phyloP scores from a whole-genome alignment of 2,329 filamentous ascomycete species.

The Fusarium sp. region DNA sequence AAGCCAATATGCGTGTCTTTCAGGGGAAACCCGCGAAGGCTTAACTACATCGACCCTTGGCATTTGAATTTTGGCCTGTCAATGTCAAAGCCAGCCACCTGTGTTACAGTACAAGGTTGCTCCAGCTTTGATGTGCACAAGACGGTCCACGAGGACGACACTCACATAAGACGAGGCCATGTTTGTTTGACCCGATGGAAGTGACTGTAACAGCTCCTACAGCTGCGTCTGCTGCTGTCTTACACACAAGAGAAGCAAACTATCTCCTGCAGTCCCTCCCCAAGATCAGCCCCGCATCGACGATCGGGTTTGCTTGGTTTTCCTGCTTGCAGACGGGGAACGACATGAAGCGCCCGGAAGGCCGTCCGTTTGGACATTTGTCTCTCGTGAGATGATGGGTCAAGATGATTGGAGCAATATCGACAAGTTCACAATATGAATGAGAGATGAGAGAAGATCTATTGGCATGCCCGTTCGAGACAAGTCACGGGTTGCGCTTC shows the following conservation, averaged over 20 bases:
- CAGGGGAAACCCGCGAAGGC: constrained; percentile 10
- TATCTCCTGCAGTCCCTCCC: constrained; percentile 20
- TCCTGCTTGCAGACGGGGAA: constrained; percentile 13
- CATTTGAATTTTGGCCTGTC: neutral
- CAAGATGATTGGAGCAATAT: constrained; percentile 25
- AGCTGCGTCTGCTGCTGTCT: constrained; percentile 12
- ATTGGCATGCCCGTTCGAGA: constrained; percentile 24
- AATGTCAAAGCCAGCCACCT: constrained; percentile 5
- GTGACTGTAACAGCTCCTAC: neutral
- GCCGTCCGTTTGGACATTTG: constrained; percentile 18
- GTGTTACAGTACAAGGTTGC: constrained; percentile 1
- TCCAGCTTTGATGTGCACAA: constrained; percentile 16
- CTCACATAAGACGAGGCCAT: constrained; percentile 14
- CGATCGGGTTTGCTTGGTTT: constrained; percentile 24
- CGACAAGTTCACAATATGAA: neutral
- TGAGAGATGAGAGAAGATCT: constrained; percentile 27
- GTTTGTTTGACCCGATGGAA: constrained; percentile 19
- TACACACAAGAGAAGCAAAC: constrained; percentile 15
- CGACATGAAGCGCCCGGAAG: constrained; percentile 32
- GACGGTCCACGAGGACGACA: constrained; percentile 17
- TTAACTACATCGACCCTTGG: neutral
- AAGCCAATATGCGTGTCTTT: constrained; percentile 6
- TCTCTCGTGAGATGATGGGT: constrained; percentile 5
- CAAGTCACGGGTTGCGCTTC: constrained; percentile 36
- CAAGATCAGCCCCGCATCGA: constrained; percentile 11